A percentile compares a stretch with the other conserved stretches of the same genome.
phyloP scores from a whole-genome alignment of 768 basidiomycete species.

The Naganishia vaughanmartiniae region DNA sequence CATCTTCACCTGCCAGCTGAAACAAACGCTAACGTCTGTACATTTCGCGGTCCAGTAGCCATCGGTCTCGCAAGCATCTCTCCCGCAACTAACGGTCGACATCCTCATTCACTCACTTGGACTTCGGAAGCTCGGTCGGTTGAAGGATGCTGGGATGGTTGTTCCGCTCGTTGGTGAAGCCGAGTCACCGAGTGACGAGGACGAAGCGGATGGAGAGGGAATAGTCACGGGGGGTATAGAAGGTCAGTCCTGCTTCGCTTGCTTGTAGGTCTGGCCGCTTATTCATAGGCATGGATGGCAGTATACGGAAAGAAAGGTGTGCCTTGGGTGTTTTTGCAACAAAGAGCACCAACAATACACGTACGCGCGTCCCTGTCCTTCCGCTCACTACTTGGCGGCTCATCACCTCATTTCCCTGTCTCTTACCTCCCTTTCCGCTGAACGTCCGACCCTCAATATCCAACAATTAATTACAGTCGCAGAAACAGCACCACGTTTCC shows the following conservation, averaged over 20 bases:
- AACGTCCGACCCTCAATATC: too few relatives aligned
- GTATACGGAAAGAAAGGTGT: slow-evolving; percentile 12
- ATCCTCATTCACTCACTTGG: slow-evolving; percentile 24
- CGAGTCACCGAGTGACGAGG: not conserved
- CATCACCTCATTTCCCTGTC: not conserved
- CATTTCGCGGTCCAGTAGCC: slow-evolving; percentile 1
- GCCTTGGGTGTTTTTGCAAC: slow-evolving; percentile 21
- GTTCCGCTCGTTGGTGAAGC: slow-evolving; percentile 26
- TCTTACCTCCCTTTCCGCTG: too few relatives aligned
- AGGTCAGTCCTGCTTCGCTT: not conserved
- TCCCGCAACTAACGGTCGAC: slow-evolving; percentile 28
- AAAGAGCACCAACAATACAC: slow-evolving; percentile 23
- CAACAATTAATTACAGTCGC: not conserved
- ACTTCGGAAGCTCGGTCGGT: not conserved
- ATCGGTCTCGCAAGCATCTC: slow-evolving; percentile 22
- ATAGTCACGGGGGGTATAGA: slow-evolving; percentile 24
- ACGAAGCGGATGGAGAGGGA: not conserved
- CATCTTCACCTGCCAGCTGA: not conserved
- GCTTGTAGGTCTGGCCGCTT: not conserved
- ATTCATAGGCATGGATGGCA: not conserved
- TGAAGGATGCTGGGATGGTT: slow-evolving; percentile 19
- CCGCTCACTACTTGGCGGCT: not conserved
- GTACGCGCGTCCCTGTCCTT: not conserved
- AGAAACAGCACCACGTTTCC: slow-evolving; percentile 23
- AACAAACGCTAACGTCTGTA: not conserved